Conservation (phyloP, 2,329 filamentous ascomycete genomes). For the Ceratocystis cubensis region DNA sequence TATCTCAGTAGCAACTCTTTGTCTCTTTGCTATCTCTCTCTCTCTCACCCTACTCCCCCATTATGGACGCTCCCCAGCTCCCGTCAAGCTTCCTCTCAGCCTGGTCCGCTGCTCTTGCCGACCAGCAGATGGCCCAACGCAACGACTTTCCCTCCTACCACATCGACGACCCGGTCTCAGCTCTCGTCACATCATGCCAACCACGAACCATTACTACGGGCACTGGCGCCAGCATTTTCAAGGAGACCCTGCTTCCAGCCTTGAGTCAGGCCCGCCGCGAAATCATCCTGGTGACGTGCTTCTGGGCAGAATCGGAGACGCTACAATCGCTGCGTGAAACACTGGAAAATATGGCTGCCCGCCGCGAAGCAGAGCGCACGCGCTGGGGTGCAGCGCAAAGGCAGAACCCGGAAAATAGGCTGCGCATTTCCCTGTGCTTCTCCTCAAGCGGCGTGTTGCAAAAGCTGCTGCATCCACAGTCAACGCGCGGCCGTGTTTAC, state of each 20-base stretch:
- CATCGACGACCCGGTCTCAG: conserved; percentile 31
- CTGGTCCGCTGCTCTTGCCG: conserved; percentile 15
- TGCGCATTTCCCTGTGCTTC: conserved; percentile 61
- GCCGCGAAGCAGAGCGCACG: conserved; percentile 28
- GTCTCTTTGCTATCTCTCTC: neutral
- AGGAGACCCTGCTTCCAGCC: conserved; percentile 45
- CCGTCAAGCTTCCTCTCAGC: conserved; percentile 12
- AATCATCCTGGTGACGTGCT: conserved; percentile 68
- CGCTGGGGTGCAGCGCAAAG: conserved; percentile 11
- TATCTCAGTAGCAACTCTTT: too few relatives aligned
- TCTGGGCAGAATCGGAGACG: conserved; percentile 59
- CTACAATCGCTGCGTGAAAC: conserved; percentile 44
- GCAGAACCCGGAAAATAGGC: conserved; percentile 20
- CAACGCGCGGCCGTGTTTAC: conserved; percentile 49
- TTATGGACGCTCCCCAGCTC: conserved; percentile 2
- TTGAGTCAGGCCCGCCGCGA: conserved; percentile 49
- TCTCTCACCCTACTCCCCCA: neutral
- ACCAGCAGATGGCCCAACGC: conserved; percentile 28
- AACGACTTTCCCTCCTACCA: conserved; percentile 40
- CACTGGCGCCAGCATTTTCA: conserved; percentile 46
- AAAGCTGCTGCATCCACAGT: conserved; percentile 62
- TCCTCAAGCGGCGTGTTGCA: conserved; percentile 61
- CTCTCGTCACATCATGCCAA: conserved; percentile 37
- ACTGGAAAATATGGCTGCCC: conserved; percentile 45
- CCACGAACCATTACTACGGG: conserved; percentile 41